phyloP scores from a whole-genome alignment of 768 basidiomycete genomes.

The Russula lepida region DNA sequence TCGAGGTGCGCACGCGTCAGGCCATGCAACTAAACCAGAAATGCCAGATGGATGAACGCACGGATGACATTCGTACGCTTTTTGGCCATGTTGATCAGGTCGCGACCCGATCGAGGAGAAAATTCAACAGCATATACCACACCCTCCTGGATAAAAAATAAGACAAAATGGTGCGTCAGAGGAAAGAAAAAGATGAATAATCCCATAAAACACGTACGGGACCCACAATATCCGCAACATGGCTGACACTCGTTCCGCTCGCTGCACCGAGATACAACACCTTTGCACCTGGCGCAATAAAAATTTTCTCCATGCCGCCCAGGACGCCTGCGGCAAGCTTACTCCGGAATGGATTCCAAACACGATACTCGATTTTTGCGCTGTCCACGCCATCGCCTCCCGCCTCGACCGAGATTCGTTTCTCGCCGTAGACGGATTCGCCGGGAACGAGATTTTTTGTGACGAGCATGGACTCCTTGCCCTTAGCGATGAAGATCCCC shows the following conservation, averaged over 20 bases:
- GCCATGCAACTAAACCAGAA: neutral
- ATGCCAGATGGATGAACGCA: slow-evolving; percentile 46
- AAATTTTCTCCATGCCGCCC: slow-evolving; percentile 90
- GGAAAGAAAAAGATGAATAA: slow-evolving; percentile 1
- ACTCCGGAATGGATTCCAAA: slow-evolving; percentile 98
- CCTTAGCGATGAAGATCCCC: slow-evolving; percentile 94
- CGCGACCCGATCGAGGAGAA: slow-evolving; percentile 91
- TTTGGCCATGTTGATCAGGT: slow-evolving; percentile 98
- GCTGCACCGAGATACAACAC: slow-evolving; percentile 97
- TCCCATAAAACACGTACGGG: slow-evolving; percentile 49
- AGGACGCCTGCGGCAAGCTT: slow-evolving; percentile 96
- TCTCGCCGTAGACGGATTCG: slow-evolving; percentile 97
- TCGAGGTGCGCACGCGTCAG: neutral
- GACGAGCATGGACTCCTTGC: slow-evolving; percentile 94
- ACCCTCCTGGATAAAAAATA: slow-evolving; percentile 68
- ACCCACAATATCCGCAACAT: slow-evolving; percentile 98
- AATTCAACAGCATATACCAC: slow-evolving; percentile 98
- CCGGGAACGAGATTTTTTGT: slow-evolving; percentile 98
- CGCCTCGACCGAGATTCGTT: slow-evolving; percentile 80
- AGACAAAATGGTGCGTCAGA: slow-evolving; percentile 13
- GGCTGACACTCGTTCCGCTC: slow-evolving; percentile 94
- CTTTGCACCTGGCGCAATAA: slow-evolving; percentile 88
- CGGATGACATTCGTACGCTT: slow-evolving; percentile 98
- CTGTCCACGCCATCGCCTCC: slow-evolving; percentile 46
- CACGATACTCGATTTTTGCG: slow-evolving; percentile 92